Base-by-base conservation (phyloP, 129 eudicot genomes). In the Mikania micrantha region DNA sequence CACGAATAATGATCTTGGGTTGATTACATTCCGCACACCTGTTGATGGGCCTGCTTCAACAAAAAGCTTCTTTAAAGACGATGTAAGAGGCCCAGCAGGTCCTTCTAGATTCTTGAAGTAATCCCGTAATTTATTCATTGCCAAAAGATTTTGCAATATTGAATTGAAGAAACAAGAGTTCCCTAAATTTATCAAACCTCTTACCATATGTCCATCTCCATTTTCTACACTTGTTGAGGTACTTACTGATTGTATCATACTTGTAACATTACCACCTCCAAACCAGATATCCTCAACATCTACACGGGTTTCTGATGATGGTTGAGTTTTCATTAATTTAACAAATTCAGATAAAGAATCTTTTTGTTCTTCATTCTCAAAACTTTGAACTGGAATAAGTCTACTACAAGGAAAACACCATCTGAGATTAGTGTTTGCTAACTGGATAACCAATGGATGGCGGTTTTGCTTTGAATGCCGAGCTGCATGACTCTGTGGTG, bases 101-200 rank as follows among this genome's bases (percentile, higher is more conserved):
- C 60, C 92, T 22, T 86, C 95, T 29, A 81, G 74, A 45, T 64
- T 81, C 22, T 69, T 45, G 35, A 86, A 73, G 52, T 80, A 60
- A 31, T 84, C 85, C 53, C 88, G 85, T 62, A 93, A 64, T 63
- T 66, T 70, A 73, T 76, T 69, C 76, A 93, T 74, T 27, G 96
- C 85, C 45, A 93, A 66, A 52, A 93, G 86, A 85, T 89, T 93
- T 69, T 93, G 99, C 78, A 88, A 19, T 4, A 86, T 70, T 2
- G 99, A 93, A 76, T 93, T 93, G 64, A 93, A 93, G 80, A 93
- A 93, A 71, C 99, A 93, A 12, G 96, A 88, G 72, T 93, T 93
- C 41, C 99, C 96, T 56, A 93, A 52, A 77, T 93, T 93, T 20
- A 77, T 54, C 66, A 93, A 77, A 66, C 99, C 99, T 77, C 88